A percentile compares a stretch with the other conserved stretches of the same genome.
phyloP scores from a whole-genome alignment of 2,329 filamentous ascomycete species.

The Ophiostoma fasciatum region DNA sequence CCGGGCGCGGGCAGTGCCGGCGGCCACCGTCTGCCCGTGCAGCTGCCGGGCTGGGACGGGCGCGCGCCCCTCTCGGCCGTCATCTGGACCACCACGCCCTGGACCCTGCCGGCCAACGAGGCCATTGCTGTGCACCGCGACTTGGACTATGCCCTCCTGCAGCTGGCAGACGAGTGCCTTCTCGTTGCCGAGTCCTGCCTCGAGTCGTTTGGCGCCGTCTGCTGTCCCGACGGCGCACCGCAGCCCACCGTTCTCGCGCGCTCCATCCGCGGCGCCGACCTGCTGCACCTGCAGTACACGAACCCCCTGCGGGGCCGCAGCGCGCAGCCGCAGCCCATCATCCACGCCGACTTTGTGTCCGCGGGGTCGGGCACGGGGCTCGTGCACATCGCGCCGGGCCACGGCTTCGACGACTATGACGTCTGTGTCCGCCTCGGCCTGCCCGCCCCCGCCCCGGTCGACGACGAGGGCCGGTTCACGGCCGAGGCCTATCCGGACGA shows the following conservation, averaged over 20 bases:
- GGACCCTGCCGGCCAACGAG: constrained; percentile 87
- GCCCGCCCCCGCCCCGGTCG: constrained; percentile 64
- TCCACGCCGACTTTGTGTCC: constrained; percentile 81
- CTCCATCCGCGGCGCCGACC: constrained; percentile 51
- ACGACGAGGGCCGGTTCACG: constrained; percentile 70
- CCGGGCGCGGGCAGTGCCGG: too few relatives aligned
- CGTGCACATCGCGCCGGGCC: constrained; percentile 88
- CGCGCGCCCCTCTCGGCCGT: constrained; percentile 51
- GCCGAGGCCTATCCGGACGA: constrained; percentile 59
- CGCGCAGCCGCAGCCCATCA: constrained; percentile 49
- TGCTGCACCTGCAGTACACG: constrained; percentile 52
- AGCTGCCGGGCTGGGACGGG: neutral
- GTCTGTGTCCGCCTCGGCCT: constrained; percentile 59
- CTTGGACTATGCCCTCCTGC: constrained; percentile 57
- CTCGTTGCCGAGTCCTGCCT: constrained; percentile 60
- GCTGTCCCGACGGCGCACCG: constrained; percentile 31
- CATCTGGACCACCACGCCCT: constrained; percentile 98
- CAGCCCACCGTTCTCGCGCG: constrained; percentile 57
- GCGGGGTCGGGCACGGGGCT: constrained; percentile 82
- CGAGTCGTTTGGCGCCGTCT: constrained; percentile 36
- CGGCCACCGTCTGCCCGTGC: too few relatives aligned
- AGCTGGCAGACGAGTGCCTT: constrained; percentile 40
- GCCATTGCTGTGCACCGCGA: constrained; percentile 71
- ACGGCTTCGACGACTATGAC: constrained; percentile 93
- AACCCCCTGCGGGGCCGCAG: constrained; percentile 51